Conservation (phyloP, 2,329 filamentous ascomycete species). For the Botrytis sinoallii region DNA sequence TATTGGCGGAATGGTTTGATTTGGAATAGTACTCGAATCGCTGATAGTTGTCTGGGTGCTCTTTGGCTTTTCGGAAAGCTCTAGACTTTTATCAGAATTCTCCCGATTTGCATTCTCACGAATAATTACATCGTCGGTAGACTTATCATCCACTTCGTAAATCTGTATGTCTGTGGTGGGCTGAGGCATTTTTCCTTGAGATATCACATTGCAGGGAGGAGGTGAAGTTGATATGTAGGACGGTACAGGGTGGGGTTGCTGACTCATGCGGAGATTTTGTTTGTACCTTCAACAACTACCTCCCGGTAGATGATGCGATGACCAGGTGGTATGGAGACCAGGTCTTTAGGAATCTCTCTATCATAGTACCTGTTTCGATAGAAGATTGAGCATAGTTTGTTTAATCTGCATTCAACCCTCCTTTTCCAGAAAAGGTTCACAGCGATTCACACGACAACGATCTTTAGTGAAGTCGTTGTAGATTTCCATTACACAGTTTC, state of each 20-base stretch:
- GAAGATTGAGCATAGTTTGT: background rate
- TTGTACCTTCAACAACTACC: background rate
- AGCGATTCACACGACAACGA: background rate
- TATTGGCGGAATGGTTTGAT: background rate
- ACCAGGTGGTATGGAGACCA: background rate
- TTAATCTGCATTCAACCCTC: background rate
- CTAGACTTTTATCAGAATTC: accelerated
- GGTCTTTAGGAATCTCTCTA: no score
- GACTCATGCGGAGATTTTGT: conserved; percentile 1
- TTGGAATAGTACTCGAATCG: background rate
- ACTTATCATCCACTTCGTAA: accelerated
- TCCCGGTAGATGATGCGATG: background rate
- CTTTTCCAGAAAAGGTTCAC: background rate
- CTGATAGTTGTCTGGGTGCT: background rate
- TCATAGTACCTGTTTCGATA: background rate
- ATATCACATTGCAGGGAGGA: background rate
- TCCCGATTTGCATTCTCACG: background rate
- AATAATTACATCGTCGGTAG: background rate
- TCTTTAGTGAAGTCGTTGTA: background rate
- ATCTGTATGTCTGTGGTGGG: background rate
- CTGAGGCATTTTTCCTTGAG: background rate
- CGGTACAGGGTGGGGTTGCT: conserved; percentile 3
- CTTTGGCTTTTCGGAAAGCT: background rate
- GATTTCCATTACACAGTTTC: no score
- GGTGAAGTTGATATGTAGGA: background rate